These are phyloP conservation scores for Fusarium chlamydosporum DNA, from an alignment of 2,329 filamentous ascomycete species.

Conservation along the genomic window DNA sequence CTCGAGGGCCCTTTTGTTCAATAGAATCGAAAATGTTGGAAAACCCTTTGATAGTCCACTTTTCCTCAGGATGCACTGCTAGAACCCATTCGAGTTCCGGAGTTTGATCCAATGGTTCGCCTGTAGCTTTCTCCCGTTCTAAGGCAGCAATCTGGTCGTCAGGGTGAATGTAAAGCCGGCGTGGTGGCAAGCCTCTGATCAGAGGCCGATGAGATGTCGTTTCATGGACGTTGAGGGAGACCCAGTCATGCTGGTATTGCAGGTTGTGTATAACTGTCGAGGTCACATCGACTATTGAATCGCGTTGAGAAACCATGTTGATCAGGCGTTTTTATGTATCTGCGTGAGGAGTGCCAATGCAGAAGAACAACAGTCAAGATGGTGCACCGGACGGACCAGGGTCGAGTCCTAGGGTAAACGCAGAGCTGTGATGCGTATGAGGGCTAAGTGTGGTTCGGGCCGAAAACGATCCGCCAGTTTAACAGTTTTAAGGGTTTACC, in stretches of 20 bases:
- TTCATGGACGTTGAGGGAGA: conserved; percentile 69
- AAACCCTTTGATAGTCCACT: conserved; percentile 76
- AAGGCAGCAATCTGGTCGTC: conserved; percentile 84
- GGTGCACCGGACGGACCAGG: conserved; percentile 1
- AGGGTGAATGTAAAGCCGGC: conserved; percentile 81
- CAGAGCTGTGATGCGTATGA: conserved; percentile 13
- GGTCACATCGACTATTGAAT: conserved; percentile 50
- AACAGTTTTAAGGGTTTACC: not conserved
- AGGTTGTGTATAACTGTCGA: conserved; percentile 77
- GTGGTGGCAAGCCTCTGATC: conserved; percentile 79
- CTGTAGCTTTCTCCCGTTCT: conserved; percentile 68
- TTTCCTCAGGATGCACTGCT: conserved; percentile 79
- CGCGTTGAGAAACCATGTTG: conserved; percentile 34
- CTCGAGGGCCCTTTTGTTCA: conserved; percentile 61
- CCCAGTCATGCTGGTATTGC: conserved; percentile 82
- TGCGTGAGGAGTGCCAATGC: conserved; percentile 19
- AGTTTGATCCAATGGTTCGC: conserved; percentile 61
- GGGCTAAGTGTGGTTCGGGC: conserved; percentile 8
- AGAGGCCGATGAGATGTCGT: conserved; percentile 67
- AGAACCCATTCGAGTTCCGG: conserved; percentile 82
- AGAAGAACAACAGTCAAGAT: not conserved
- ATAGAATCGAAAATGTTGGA: conserved; percentile 78
- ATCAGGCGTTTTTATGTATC: conserved; percentile 12
- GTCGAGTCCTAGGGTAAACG: conserved; percentile 12
- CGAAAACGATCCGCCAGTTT: not conserved